Evolutionary conservation across 2,329 filamentous ascomycete species (phyloP).

Genomic region (Stemphylium vesicarium): DNA sequence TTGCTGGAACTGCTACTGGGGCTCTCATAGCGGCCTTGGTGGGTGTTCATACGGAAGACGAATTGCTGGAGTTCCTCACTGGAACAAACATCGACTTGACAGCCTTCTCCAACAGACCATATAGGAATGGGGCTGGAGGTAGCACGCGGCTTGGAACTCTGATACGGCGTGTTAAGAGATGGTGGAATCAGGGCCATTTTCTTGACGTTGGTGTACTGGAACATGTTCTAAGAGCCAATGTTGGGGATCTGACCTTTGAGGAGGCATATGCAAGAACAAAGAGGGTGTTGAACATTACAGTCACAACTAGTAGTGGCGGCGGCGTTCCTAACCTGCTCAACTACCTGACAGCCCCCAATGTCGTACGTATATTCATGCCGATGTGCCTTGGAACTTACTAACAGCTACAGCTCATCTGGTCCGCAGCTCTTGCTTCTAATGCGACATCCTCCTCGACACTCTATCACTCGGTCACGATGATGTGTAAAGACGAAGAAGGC

Average conservation of each 20-base stretch:
- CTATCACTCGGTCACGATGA: slow-evolving; percentile 70
- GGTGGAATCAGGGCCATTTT: slow-evolving; percentile 79
- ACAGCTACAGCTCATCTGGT: slow-evolving; percentile 72
- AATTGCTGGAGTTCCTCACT: slow-evolving; percentile 76
- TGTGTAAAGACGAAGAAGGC: slow-evolving; percentile 79
- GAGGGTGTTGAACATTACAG: slow-evolving; percentile 87
- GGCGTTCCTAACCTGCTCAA: slow-evolving; percentile 87
- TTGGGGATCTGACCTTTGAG: slow-evolving; percentile 90
- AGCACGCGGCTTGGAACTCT: slow-evolving; percentile 62
- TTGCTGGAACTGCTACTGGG: slow-evolving; percentile 88
- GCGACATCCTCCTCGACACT: slow-evolving; percentile 69
- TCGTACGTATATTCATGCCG: slow-evolving; percentile 63
- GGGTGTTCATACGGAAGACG: slow-evolving; percentile 84
- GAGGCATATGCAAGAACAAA: slow-evolving; percentile 89
- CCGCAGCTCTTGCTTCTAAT: slow-evolving; percentile 78
- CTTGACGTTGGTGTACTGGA: slow-evolving; percentile 83
- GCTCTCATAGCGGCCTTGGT: slow-evolving; percentile 89
- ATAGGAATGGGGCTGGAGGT: slow-evolving; percentile 29
- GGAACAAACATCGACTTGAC: slow-evolving; percentile 83
- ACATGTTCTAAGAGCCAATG: slow-evolving; percentile 81
- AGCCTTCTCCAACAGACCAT: slow-evolving; percentile 66
- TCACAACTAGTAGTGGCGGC: slow-evolving; percentile 74
- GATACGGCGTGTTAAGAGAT: slow-evolving; percentile 69
- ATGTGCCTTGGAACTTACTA: slow-evolving; percentile 4
- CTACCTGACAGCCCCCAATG: slow-evolving; percentile 90